A percentile compares a stretch with the other conserved stretches of the same genome.
Conservation (phyloP, 2,329 filamentous ascomycete genomes). For the Rhynchosporium agropyri region DNA sequence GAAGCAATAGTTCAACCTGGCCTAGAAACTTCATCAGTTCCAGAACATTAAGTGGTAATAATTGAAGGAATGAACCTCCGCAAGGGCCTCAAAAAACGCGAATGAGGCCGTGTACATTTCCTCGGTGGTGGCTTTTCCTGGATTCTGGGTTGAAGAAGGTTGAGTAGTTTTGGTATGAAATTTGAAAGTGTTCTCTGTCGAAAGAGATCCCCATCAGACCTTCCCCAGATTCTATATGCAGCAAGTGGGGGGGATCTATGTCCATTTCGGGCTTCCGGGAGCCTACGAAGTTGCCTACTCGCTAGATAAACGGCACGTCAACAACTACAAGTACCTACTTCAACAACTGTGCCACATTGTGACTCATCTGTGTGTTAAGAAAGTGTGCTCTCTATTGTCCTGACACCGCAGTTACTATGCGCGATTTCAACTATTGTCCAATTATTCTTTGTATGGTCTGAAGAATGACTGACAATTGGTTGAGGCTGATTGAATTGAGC, state of each 20-base stretch:
- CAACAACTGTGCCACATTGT: background rate
- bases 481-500: conserved; percentile 6
- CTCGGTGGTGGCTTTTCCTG: background rate
- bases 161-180: background rate
- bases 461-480: background rate
- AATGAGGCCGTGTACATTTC: conserved; percentile 21
- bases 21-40: conserved; percentile 36
- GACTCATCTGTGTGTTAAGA: background rate
- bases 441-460: background rate
- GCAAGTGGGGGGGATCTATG: background rate
- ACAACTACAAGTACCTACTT: background rate
- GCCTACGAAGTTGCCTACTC: too few relatives aligned
- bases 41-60: conserved; percentile 1
- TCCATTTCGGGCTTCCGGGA: background rate
- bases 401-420: background rate
- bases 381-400: background rate
- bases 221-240: conserved; percentile 4
- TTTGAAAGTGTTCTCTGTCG: background rate
- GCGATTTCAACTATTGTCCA: background rate
- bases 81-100: conserved; percentile 71
- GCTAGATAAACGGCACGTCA: conserved; percentile 2
- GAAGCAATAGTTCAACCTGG: conserved; percentile 56
- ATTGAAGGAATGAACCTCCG: conserved; percentile 51
- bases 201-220: background rate
- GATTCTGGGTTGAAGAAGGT: background rate